Evolutionary conservation across 768 basidiomycete genomes (phyloP).

Genomic region (Crucibulum laeve): DNA sequence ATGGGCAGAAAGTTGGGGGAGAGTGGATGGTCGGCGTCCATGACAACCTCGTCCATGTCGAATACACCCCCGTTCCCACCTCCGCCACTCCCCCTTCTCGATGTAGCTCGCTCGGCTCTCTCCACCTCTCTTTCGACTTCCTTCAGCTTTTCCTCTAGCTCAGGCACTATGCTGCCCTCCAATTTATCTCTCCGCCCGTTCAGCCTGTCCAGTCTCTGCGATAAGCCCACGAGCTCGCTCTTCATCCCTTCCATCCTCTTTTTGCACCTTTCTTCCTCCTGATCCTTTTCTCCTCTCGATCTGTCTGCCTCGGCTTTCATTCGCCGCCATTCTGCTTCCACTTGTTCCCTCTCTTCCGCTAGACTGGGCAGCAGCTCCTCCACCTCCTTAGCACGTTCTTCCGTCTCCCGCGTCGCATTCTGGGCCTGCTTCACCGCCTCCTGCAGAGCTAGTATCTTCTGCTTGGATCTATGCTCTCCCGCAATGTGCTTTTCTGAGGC

Average conservation of each 20-base stretch:
- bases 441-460: constrained; percentile 84
- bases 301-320: constrained; percentile 48
- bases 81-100: too few species aligned
- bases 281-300: constrained; percentile 39
- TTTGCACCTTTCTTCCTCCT: constrained; percentile 36
- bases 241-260: constrained; percentile 53
- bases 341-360: constrained; percentile 28
- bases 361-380: constrained; percentile 40
- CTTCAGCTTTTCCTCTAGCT: constrained; percentile 64
- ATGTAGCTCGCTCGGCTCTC: constrained; percentile 28
- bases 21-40: too few species aligned
- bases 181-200: constrained; percentile 62
- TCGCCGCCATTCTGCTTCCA: constrained; percentile 35
- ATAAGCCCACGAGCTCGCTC: constrained; percentile 51
- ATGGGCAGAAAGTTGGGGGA: too few species aligned
- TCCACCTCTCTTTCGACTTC: constrained; percentile 61
- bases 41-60: constrained; percentile 18
- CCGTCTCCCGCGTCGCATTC: constrained; percentile 44
- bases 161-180: constrained; percentile 51
- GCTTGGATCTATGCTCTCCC: constrained; percentile 75
- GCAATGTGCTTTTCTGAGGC: constrained; percentile 76
- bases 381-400: constrained; percentile 41
- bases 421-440: constrained; percentile 82
- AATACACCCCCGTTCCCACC: constrained; percentile 21
- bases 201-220: constrained; percentile 65